Base-by-base conservation (phyloP, 352 stramenopile genomes). In the Phytopythium ostracodes region DNA sequence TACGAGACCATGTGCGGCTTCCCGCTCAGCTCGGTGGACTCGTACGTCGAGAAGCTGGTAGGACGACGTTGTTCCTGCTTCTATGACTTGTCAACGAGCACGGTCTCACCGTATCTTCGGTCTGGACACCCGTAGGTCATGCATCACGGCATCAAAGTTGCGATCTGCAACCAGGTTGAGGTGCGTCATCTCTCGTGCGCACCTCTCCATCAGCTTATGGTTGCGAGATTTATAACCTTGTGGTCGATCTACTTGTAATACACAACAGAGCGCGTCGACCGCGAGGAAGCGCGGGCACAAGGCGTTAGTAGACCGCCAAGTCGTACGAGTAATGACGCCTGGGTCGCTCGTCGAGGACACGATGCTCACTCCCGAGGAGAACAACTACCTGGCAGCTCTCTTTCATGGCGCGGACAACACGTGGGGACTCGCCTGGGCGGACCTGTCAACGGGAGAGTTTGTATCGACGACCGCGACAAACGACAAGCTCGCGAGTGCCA, bases 111-210 rank as follows among this genome's bases (percentile, higher is more conserved):
- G 12, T 7, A 4, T n/a, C 38, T n/a, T 18, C 38, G 12, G 4
- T 4, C 7, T 43, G 12, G 11, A 43, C 4, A 20, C 38, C 1
- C 38, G 38, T 44, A 90, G 81, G 81, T 91, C 44, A 91, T 89
- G 75, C 84, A 93, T 60, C 84, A 93, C 60, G 84, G 84, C 9
- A 71, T 89, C 2, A 93, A 91, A 64, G 81, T 93, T n/a, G 84
- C 84, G 2, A 87, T 93, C 47, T 93, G 84, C 60, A 91, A 91
- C 62, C 84, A 93, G 72, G 69, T 88, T 10, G 82, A 93, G 74
- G 81, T 90, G 40, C 40, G 64, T 24, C 15, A 7, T 40, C 24
- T 35, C 24, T 44, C 38, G 6, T n/a, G n/a, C 29, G n/a, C 38
- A 12, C 43, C 1, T 35, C 25, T 20, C 22, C 49, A 6, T 53